Percentiles rank a stretch among this genome's conserved stretches.
Evolutionary conservation across 2,329 filamentous ascomycete genomes (phyloP).

Genomic region (Talaromyces verruculosus): DNA sequence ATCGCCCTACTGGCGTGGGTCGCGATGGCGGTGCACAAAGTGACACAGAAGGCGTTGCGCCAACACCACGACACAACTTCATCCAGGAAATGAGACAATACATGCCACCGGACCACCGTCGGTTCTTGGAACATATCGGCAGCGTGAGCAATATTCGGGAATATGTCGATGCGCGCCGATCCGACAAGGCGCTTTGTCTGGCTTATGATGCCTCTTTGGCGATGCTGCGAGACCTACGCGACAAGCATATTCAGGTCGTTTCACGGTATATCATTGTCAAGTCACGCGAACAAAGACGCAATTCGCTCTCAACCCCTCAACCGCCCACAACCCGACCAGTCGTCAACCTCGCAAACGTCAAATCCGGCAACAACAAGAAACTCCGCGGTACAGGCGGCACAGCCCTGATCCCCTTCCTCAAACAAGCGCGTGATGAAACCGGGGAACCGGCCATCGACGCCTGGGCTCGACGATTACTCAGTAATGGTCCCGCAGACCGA

Average conservation of each 20-base stretch:
- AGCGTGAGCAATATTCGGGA: conserved; percentile 81
- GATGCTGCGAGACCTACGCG: conserved; percentile 74
- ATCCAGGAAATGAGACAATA: conserved; percentile 96
- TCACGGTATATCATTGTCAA: conserved; percentile 93
- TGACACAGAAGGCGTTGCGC: conserved; percentile 42
- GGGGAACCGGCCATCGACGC: conserved; percentile 80
- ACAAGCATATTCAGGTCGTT: conserved; percentile 95
- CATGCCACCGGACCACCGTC: conserved; percentile 90
- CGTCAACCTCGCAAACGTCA: conserved; percentile 56
- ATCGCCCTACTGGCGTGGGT: conserved; percentile 80
- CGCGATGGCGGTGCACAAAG: conserved; percentile 47
- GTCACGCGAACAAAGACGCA: conserved; percentile 69
- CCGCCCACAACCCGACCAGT: conserved; percentile 38
- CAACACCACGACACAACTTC: conserved; percentile 74
- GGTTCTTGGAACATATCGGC: conserved; percentile 79
- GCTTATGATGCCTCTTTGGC: conserved; percentile 90
- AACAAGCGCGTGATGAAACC: conserved; percentile 95
- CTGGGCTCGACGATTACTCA: conserved; percentile 61
- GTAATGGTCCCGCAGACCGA: conserved; percentile 47
- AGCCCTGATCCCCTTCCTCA: conserved; percentile 89
- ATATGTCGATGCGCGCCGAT: conserved; percentile 66
- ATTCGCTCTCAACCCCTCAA: conserved; percentile 61
- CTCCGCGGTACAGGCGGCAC: conserved; percentile 91
- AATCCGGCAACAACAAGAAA: conserved; percentile 53
- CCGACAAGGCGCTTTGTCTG: conserved; percentile 66